Base-by-base conservation (phyloP, 257 asterid species). In the Penstemon barbatus region DNA sequence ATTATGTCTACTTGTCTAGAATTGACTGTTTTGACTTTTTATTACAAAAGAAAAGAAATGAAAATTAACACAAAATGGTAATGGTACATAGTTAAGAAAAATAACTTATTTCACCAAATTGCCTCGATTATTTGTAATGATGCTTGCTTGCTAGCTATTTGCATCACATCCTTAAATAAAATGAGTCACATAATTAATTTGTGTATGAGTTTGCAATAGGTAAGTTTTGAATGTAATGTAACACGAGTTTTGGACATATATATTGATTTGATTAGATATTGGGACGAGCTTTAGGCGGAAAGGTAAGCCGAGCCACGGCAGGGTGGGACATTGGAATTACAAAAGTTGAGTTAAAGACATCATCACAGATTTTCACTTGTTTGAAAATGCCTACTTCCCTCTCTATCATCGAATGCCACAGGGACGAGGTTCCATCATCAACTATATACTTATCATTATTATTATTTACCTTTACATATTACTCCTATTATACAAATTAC, bases 291-390 rank as follows among this genome's bases (percentile, higher is more conserved):
- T 19, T 93, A 11, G 98, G 98, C 0, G 98, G 98, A 5, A 84
- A 77, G 76, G 83, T 77, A 0, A 96, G 82, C 18, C 84, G 98
- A 55, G 90, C 98, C 7, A 73, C 68, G 0, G 68, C 86, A 1
- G 96, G 97, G 7, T 93, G 98, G 98, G 96, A 90, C 76, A 83
- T 93, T 5, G 98, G 98, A 5, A 72, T 93, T 42, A 82, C 82
- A 10, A 66, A 68, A 41, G 67, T 93, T 51, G 70, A 93, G 8
- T 73, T 93, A 0, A 72, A 84, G 54, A 82, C 89, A 0, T 85
- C 96, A 0, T 85, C 96, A 4, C 80, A 74, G 63, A 78, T 81
- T 8, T 88, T 84, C 80, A 62, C 84, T 5, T 70, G 84, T 46
- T 67, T 90, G 45, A 80, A 85, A 50, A 62, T 86, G 71, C 98